These are phyloP conservation scores for Penicillium expansum DNA, from an alignment of 2,329 filamentous ascomycete genomes.

Conservation along the genomic window DNA sequence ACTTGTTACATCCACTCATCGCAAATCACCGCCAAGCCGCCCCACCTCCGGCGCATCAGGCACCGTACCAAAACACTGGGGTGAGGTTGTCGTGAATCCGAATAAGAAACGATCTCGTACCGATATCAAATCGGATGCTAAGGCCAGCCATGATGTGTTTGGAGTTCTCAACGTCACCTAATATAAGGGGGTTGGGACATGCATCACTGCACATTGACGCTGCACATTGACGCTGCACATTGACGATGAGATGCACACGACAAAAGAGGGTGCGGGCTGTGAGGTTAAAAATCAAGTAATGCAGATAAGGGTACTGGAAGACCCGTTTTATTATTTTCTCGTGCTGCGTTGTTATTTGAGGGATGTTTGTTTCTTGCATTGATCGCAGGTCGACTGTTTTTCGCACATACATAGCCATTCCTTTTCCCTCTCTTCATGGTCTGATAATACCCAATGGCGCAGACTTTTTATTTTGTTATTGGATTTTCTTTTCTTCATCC, in stretches of 20 bases:
- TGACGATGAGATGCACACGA: conserved; percentile 12
- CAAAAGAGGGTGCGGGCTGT: conserved; percentile 6
- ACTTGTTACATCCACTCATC: conserved; percentile 13
- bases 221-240: conserved; percentile 13
- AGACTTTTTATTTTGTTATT: conserved; percentile 10
- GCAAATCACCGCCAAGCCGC: conserved; percentile 13
- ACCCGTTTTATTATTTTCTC: conserved; percentile 10
- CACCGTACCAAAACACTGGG: conserved; percentile 43
- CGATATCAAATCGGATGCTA: conserved; percentile 24
- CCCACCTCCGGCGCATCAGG: conserved; percentile 17
- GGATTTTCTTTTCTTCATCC: not conserved
- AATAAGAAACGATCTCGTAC: conserved; percentile 34
- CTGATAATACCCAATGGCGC: conserved; percentile 25
- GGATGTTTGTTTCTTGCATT: conserved; percentile 18
- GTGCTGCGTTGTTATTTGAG: not conserved
- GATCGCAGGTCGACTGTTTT: conserved; percentile 32
- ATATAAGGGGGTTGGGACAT: conserved; percentile 5
- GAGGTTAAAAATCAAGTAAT: not conserved
- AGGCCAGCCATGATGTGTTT: conserved; percentile 37
- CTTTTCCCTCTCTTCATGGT: conserved; percentile 10
- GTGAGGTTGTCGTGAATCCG: conserved; percentile 44
- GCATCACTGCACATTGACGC: conserved; percentile 9
- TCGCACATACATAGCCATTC: conserved; percentile 22
- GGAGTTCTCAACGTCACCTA: conserved; percentile 39
- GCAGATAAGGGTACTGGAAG: conserved; percentile 4